Conservation (phyloP, 2,329 filamentous ascomycete species). For the Thermomyces lanuginosus region DNA sequence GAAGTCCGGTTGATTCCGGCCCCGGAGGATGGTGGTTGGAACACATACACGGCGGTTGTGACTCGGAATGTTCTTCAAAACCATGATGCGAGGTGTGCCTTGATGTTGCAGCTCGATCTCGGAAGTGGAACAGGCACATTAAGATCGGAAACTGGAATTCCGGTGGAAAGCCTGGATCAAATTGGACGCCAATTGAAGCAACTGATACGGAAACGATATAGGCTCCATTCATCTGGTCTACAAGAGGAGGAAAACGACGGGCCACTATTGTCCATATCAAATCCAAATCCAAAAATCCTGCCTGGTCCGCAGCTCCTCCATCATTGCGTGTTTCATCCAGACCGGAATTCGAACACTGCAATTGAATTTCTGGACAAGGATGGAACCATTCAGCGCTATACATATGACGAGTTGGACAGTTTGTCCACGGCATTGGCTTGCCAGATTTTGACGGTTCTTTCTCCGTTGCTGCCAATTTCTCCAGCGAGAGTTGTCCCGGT, state of each 20-base stretch:
- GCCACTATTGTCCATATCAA: constrained; percentile 38
- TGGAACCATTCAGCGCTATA: constrained; percentile 32
- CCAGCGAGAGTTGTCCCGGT: constrained; percentile 47
- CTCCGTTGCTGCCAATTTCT: constrained; percentile 4
- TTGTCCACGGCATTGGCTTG: constrained; percentile 41
- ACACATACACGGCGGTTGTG: constrained; percentile 12
- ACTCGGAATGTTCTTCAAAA: constrained; percentile 5
- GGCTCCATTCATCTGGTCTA: constrained; percentile 6
- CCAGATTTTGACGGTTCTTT: constrained; percentile 26
- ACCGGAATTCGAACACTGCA: constrained; percentile 30
- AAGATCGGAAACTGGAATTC: constrained; percentile 12
- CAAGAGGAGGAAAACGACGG: constrained; percentile 6
- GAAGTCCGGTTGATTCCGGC: constrained; percentile 8
- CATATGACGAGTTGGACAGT: constrained; percentile 47
- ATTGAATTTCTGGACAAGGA: constrained; percentile 46
- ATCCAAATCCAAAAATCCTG: constrained; percentile 36
- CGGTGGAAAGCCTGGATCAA: constrained; percentile 12
- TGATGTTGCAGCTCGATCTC: constrained; percentile 13
- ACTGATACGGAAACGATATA: constrained; percentile 12
- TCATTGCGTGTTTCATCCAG: constrained; percentile 39
- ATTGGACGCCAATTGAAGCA: constrained; percentile 15
- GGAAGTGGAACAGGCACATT: constrained; percentile 11
- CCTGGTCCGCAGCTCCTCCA: constrained; percentile 43
- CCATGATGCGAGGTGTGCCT: constrained; percentile 7
- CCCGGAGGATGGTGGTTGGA: constrained; percentile 5